Base-by-base conservation (phyloP, 2,329 filamentous ascomycete genomes). In the Fusarium brevicatenulatum region DNA sequence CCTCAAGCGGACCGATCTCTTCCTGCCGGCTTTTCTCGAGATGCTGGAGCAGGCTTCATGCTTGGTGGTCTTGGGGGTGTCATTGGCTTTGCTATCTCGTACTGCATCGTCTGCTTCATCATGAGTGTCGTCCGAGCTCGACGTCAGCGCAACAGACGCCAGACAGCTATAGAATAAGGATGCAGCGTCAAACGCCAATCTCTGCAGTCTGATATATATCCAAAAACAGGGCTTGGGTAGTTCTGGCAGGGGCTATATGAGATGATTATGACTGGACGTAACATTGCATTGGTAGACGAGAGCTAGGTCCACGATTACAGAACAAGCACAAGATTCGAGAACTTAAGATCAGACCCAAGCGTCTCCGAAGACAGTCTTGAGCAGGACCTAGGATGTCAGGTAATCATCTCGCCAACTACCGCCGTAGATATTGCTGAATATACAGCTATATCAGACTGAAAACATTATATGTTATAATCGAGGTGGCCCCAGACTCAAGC, bases 41-140 rank as follows among this genome's bases (percentile, higher is more conserved):
- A 72, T 11, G 62, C 70, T 8, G 70, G 49, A n/a, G 56, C 70
- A 7, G 61, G 66, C 21, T 70, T 72, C 39, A 30, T 69, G 8
- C 69, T 72, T 23, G 70, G 70, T 12, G 19, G 47, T 11, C 15
- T 72, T 7, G 65, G 47, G 7, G 70, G 69, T 8, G n/a, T 72
- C 34, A 53, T 70, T 21, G 69, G 50, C 19, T 72, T 72, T 28
- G 53, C 23, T 12, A 36, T 72, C 12, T 66, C 70, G 13, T 72
- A 72, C 25, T 19, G 58, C 18, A 15, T 66, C 5, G 65, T 58
- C 11, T 55, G 69, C 40, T 72, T 62, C 47, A 39, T 47, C 16
- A 11, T 70, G 13, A 65, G 39, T 43, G 46, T 21, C 18, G 36
- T 42, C 12, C 42, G 46, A 54, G 37, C 44, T 21, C 52, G 64